A percentile compares a stretch with the other conserved stretches of the same genome.
Evolutionary conservation across 2,329 filamentous ascomycete species (phyloP).

Genomic region (Exophiala sp.): DNA sequence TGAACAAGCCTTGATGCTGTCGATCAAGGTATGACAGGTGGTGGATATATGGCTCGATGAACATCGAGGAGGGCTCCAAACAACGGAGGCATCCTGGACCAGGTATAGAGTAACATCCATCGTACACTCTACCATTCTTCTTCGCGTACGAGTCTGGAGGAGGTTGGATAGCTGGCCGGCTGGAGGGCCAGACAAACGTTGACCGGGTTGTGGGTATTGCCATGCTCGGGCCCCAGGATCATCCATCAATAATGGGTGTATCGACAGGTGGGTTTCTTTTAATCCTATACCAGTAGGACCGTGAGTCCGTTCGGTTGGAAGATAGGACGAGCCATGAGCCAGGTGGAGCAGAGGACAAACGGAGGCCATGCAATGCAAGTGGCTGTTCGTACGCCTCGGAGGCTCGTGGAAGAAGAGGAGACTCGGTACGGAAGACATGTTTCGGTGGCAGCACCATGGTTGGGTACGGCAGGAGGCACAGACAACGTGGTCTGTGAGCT

Average conservation of each 20-base stretch:
- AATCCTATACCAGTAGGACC: background rate
- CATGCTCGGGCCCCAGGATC: background rate
- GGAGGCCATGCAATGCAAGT: background rate
- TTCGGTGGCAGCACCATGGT: background rate
- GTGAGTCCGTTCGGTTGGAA: background rate
- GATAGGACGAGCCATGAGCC: background rate
- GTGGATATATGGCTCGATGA: background rate
- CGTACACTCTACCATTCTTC: no score
- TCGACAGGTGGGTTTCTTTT: background rate
- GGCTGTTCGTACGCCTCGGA: slow-evolving; percentile 1
- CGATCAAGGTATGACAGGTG: background rate
- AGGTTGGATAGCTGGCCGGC: background rate
- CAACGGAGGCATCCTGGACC: background rate
- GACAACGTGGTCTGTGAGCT: background rate
- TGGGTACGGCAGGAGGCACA: background rate
- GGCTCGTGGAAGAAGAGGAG: background rate
- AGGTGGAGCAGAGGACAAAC: background rate
- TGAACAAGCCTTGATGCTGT: background rate
- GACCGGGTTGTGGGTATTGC: background rate
- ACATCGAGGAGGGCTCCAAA: background rate
- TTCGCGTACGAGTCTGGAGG: background rate
- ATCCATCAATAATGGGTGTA: slow-evolving; percentile 1
- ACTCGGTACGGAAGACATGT: background rate
- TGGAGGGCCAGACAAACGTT: background rate
- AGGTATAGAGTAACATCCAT: no score